Base-by-base conservation (phyloP, 352 stramenopile genomes). In the Blastocystis sp. region DNA sequence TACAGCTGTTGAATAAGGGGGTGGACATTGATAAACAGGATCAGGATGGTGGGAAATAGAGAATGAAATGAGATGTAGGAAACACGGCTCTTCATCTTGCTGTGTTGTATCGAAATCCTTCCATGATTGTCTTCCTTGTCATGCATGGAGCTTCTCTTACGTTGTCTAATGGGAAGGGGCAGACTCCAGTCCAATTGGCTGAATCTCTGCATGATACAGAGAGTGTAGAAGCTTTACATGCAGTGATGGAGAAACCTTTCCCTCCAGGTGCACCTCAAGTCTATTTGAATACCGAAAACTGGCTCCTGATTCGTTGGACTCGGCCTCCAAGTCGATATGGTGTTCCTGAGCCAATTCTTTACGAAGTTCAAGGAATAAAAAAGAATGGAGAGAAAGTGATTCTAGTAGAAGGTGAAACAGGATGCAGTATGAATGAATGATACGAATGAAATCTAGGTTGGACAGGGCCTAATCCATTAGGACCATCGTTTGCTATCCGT, bases 31-130 rank as follows among this genome's bases (percentile, higher is more conserved):
- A 78, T 51, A 39, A 14, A 24, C 2, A 57, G 27, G 43, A 51
- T 51, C 42, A 51, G 21, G 24, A 37, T 19, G 63, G 63, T 61
- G 3, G 54, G 3, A 32, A 32, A 7, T 3, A 32, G 27, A 32
- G 54, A 61, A 14, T 29, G 14, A 39, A 35, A 39, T 69, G 7
- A 69, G 27, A 43, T 5, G 39, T 37, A 49, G 63, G 29, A 16
- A 75, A 75, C 35, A 54, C 63, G 29, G n/a, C 63, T 39, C 63
- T 75, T 21, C 63, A 75, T 42, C 29, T 75, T 4, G 63, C 63
- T 39, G 29, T 75, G 6, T 46, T 75, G 7, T 49, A 75, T 46
- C n/a, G 19, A n/a, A 75, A 49, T 42, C 29, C 63, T 32, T 39
- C 63, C 2, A 75, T 75, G 63, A 75, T 75, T 29, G 14, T 21